Base-by-base conservation (phyloP, 169 alveolate species). In the Plasmodium inui region DNA sequence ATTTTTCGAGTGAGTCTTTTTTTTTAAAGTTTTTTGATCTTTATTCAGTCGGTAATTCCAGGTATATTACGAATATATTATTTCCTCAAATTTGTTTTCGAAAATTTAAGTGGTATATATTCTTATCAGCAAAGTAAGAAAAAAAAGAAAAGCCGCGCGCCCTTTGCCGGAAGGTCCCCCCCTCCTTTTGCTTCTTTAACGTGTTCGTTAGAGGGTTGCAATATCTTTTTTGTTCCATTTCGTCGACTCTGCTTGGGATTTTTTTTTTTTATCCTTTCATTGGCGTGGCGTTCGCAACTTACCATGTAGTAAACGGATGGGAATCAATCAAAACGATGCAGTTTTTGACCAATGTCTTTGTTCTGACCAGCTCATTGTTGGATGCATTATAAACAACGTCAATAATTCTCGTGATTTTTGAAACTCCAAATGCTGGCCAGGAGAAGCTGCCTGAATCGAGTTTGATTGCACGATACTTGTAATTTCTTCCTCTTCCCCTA, bases 321-420 rank as follows among this genome's bases (percentile, higher is more conserved):
- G 99, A 99, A 93, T 99, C 99, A 85, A 99, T 97, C 86, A 97
- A 97, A 61, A 99, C 99, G 86, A 99, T 98, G 76, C 99, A 96
- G 98, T 99, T 99, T 98, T 99, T 99, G 76, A 99, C 99, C 92
- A 99, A 94, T 34, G 99, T 99, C 97, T 99, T 98, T 67, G 99
- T 99, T 91, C 99, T 98, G 82, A 99, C 99, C 89, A 99, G 96
- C 97, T 99, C 99, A 97, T 99, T 99, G 98, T 98, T 99, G 94
- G 99, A 98, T 78, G 99, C 99, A 94, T 99, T 99, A 98, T 99
- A 99, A 81, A 99, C 99, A 92, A 98, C 99, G 85, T 99, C 99
- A 96, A 99, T 90, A 94, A 99, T 97, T 97, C 99, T 99, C 84
- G 99, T 97, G 96, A 98, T 98, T 53, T 98, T 85, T 50, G 98